A percentile compares a stretch with the other conserved stretches of the same genome.
These are phyloP conservation scores for Phascolomyces articulosus DNA, from an alignment of 371 early-diverging fungal species.

Conservation along the genomic window DNA sequence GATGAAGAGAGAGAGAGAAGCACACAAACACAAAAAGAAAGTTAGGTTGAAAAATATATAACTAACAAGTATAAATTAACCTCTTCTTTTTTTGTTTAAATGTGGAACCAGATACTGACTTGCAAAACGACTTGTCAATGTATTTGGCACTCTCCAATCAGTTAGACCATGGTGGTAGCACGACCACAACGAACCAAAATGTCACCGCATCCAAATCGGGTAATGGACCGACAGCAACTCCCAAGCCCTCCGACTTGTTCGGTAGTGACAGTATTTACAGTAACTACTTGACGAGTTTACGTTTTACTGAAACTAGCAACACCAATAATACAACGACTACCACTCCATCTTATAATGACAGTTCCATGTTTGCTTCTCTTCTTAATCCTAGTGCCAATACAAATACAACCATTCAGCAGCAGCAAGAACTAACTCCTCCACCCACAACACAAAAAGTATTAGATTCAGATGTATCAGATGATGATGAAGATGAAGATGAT, in stretches of 20 bases:
- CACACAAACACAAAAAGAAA: background rate
- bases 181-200: conserved; percentile 4
- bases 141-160: conserved; percentile 44
- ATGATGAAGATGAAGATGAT: conserved; percentile 33
- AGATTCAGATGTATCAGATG: conserved; percentile 49
- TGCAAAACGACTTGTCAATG: conserved; percentile 35
- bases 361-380: conserved; percentile 39
- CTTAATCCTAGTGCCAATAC: conserved; percentile 2
- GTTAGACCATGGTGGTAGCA: conserved; percentile 15
- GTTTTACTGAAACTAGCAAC: background rate
- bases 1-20: background rate
- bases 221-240: conserved; percentile 11
- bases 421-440: background rate
- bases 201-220: conserved; percentile 4
- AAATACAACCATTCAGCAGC: background rate
- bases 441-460: conserved; percentile 30
- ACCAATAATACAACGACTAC: background rate
- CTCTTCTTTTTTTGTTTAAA: background rate
- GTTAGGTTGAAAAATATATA: no score
- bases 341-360: background rate
- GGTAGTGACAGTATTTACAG: conserved; percentile 43
- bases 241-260: conserved; percentile 18
- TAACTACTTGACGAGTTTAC: conserved; percentile 20
- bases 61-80: no score
- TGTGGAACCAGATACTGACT: conserved; percentile 9